Conservation (phyloP, 2,329 filamentous ascomycete species). For the Colletotrichum siamense region DNA sequence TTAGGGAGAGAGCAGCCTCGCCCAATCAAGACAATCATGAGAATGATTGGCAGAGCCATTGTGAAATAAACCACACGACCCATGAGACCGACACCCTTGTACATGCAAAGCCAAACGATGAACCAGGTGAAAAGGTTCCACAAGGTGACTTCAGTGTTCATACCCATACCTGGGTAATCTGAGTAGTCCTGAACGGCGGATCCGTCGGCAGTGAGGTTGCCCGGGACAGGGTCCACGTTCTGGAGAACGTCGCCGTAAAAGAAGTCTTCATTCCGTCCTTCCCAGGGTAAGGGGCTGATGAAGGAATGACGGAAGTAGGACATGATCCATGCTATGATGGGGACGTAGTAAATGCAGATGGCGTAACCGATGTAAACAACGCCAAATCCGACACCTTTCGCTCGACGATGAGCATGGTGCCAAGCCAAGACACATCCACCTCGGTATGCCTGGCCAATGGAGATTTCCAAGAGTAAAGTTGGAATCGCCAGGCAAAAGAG, state of each 20-base stretch:
- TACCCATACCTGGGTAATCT: conserved; percentile 43
- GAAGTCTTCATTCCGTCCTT: conserved; percentile 48
- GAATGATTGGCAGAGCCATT: conserved; percentile 60
- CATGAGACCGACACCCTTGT: conserved; percentile 59
- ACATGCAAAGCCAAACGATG: conserved; percentile 61
- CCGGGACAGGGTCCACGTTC: conserved; percentile 32
- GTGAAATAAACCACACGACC: conserved; percentile 62
- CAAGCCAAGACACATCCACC: conserved; percentile 56
- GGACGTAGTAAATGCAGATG: conserved; percentile 58
- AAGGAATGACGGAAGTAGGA: conserved; percentile 60
- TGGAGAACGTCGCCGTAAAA: neutral
- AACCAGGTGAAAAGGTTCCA: conserved; percentile 63
- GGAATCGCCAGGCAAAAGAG: conserved; percentile 59
- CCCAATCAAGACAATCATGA: conserved; percentile 56
- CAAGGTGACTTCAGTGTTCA: conserved; percentile 58
- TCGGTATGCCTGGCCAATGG: conserved; percentile 69
- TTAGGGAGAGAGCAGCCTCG: conserved; percentile 56
- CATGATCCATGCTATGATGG: conserved; percentile 61
- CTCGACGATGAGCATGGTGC: conserved; percentile 50
- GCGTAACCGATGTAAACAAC: conserved; percentile 55
- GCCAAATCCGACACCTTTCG: conserved; percentile 57
- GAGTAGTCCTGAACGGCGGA: conserved; percentile 42
- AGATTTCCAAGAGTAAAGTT: conserved; percentile 59
- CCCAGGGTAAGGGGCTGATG: conserved; percentile 57
- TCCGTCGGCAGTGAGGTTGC: conserved; percentile 33